These are phyloP conservation scores for Boletus rubropictus DNA, from an alignment of 768 basidiomycete genomes.

Conservation along the genomic window DNA sequence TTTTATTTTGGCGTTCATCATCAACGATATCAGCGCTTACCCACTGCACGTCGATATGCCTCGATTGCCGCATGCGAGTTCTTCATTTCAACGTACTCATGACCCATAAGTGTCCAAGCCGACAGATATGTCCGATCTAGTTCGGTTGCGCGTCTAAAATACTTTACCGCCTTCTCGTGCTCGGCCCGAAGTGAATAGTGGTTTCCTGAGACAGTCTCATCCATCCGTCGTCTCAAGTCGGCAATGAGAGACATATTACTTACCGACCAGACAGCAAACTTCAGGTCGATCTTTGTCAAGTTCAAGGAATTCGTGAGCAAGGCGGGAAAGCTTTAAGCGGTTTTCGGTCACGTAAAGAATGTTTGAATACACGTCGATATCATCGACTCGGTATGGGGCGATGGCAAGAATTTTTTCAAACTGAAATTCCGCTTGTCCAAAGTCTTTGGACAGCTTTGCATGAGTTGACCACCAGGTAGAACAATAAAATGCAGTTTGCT, in stretches of 20 bases:
- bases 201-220: constrained; percentile 58
- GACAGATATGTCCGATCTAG: constrained; percentile 92
- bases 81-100: constrained; percentile 98
- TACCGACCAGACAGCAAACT: constrained; percentile 92
- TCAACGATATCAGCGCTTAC: constrained; percentile 41
- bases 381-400: constrained; percentile 88
- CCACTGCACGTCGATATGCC: constrained; percentile 91
- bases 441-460: constrained; percentile 49
- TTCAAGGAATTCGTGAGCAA: constrained; percentile 87
- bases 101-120: constrained; percentile 99
- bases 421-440: constrained; percentile 74
- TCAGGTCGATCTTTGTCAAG: constrained; percentile 93
- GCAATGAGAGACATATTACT: constrained; percentile 19
- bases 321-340: constrained; percentile 76
- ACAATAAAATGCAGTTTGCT: constrained; percentile 20
- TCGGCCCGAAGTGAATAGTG: constrained; percentile 91
- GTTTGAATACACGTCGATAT: constrained; percentile 94
- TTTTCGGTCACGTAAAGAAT: constrained; percentile 95
- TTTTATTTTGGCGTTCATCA: not conserved
- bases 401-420: constrained; percentile 76
- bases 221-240: not conserved
- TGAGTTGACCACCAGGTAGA: constrained; percentile 1
- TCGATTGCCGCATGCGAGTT: constrained; percentile 99
- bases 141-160: constrained; percentile 91
- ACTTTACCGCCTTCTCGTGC: constrained; percentile 93